Evolutionary conservation across 805 yeast species (phyloP), one percentile per base, ranked within the genome.

Genomic region (Wickerhamiella brachini): DNA sequence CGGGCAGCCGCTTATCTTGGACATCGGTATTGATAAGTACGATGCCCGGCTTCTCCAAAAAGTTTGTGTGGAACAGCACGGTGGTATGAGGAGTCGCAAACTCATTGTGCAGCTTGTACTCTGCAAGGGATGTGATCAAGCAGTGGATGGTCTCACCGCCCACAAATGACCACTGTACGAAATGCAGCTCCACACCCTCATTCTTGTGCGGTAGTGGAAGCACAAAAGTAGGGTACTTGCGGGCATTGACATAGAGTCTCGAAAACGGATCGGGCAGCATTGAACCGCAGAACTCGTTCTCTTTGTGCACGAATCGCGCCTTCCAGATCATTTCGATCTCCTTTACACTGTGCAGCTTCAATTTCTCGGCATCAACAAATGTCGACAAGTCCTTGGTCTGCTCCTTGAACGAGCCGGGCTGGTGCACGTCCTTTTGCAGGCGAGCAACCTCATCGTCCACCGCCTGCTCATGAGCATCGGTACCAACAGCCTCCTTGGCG

Each of bases 71-170:
- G 72, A 90, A 84, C 66, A 80, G 78, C 55, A 93, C 71, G 0
- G 95, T 85, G 0, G 97, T 87, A 66, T 93, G 97, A 1, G 98
- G 97, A 63, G 86, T 82, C 9, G 98, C 95, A 66, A 74, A 93
- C 63, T 90, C 97, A 51, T 78, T 79, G 62, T 90, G 96, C 26
- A 88, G 74, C 65, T 90, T 88, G 68, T 79, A 93, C 67, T 93
- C 97, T 1, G 93, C 89, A 56, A 93, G 74, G 0, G 96, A 80
- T 1, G 98, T 93, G 59, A 93, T 72, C 76, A 93, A 75, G 63
- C 95, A 86, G 68, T 93, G 96, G 1, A 85, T 73, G 2, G 97
- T 89, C 43, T 79, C 59, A 15, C 85, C 81, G 0, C 90, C 95
- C 13, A 83, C 89, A 64, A 87, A 85, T 18, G 79, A 74, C 98